Evolutionary conservation across 805 yeast species (phyloP).

Genomic region (Kodamaea jinghongensis): DNA sequence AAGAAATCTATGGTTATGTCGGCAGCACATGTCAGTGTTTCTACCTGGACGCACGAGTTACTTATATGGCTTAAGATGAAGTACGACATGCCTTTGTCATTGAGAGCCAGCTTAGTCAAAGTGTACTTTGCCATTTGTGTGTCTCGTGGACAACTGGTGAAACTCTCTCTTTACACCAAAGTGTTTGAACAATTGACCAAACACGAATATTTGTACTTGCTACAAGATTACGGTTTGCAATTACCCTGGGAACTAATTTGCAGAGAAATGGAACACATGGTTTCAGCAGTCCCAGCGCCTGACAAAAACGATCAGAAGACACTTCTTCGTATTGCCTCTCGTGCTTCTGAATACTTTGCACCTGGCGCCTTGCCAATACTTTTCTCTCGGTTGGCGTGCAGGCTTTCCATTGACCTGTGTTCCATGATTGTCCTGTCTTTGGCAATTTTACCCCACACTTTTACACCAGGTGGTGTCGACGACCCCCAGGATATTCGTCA

Average conservation of each 20-base stretch:
- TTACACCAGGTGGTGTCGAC: constrained; percentile 28
- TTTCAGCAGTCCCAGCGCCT: constrained; percentile 36
- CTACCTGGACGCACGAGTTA: constrained; percentile 86
- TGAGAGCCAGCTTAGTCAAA: constrained; percentile 58
- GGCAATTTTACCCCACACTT: constrained; percentile 50
- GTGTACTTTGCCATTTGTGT: constrained; percentile 72
- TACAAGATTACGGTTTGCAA: constrained; percentile 39
- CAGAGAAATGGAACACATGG: constrained; percentile 31
- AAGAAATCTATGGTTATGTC: constrained; percentile 57
- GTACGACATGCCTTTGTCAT: constrained; percentile 68
- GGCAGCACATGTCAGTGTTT: constrained; percentile 70
- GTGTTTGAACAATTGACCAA: constrained; percentile 59
- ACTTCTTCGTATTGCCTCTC: constrained; percentile 50
- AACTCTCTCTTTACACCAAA: constrained; percentile 57
- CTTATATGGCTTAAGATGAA: constrained; percentile 75
- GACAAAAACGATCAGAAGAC: constrained; percentile 50
- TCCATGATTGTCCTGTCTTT: constrained; percentile 51
- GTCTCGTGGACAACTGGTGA: constrained; percentile 67
- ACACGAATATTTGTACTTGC: constrained; percentile 33
- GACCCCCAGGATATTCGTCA: constrained; percentile 44
- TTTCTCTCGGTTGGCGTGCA: constrained; percentile 49
- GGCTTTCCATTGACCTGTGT: constrained; percentile 54
- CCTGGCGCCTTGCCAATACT: constrained; percentile 46
- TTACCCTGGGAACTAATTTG: constrained; percentile 53
- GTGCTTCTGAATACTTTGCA: constrained; percentile 55